These are phyloP conservation scores for Pseudonitzschia delicatissima DNA, from an alignment of 108 stramenopile genomes.

Conservation along the genomic window DNA sequence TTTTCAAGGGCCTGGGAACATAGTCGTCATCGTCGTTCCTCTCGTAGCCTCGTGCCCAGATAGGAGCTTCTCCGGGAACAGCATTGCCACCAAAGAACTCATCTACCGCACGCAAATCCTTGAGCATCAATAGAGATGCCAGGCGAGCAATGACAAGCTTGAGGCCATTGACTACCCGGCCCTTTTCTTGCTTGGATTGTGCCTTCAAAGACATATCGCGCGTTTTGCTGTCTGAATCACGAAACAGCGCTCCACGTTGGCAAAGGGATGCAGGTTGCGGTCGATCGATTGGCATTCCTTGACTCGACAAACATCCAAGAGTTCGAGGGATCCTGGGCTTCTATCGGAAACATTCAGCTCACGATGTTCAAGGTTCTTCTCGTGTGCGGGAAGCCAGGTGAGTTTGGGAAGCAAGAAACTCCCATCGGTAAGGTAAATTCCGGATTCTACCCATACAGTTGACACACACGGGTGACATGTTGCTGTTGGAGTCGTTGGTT, in stretches of 20 bases:
- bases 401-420: constrained; percentile 53
- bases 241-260: constrained; percentile 31
- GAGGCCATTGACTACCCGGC: constrained; percentile 49
- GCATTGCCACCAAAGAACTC: constrained; percentile 51
- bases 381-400: constrained; percentile 37
- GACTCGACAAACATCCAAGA: constrained; percentile 55
- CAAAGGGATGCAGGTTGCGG: constrained; percentile 39
- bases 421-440: constrained; percentile 43
- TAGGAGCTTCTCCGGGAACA: constrained; percentile 50
- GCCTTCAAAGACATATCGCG: constrained; percentile 47
- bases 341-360: constrained; percentile 26
- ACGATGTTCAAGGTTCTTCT: constrained; percentile 16
- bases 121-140: constrained; percentile 55
- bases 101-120: constrained; percentile 43
- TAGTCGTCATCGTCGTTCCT: neutral
- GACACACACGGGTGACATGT: constrained; percentile 33
- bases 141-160: constrained; percentile 57
- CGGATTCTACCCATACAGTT: constrained; percentile 55
- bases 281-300: constrained; percentile 40
- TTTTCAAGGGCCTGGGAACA: too few species aligned
- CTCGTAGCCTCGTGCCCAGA: constrained; percentile 25
- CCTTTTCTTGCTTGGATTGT: constrained; percentile 36
- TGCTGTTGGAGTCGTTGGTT: constrained; percentile 19
- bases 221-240: constrained; percentile 42
- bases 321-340: constrained; percentile 34